Conservation (phyloP, 202 grass and related monocot species). For the Setaria italica region DNA sequence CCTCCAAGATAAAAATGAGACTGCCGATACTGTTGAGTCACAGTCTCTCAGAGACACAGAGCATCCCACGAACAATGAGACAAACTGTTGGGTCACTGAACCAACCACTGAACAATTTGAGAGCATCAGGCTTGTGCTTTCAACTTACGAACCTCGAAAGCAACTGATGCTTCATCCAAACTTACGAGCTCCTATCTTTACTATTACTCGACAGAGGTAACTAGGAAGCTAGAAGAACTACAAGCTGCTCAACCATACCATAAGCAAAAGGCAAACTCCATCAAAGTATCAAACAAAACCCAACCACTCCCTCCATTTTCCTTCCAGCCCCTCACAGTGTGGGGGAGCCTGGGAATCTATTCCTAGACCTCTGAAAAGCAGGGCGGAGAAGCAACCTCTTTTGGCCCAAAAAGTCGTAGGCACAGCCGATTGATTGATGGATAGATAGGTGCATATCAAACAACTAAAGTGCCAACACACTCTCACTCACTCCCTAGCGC, state of each 20-base stretch:
- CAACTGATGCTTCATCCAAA: background rate
- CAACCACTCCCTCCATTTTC: background rate
- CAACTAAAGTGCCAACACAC: slow-evolving; percentile 27
- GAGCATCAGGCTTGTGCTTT: background rate
- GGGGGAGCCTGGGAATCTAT: slow-evolving; percentile 46
- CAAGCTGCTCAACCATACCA: background rate
- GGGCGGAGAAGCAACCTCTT: slow-evolving; percentile 42
- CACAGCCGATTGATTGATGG: slow-evolving; percentile 45
- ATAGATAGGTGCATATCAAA: slow-evolving; percentile 13
- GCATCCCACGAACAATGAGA: background rate
- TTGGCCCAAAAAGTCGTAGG: slow-evolving; percentile 47
- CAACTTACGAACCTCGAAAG: background rate
- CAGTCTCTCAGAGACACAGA: background rate
- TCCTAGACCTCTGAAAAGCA: slow-evolving; percentile 38
- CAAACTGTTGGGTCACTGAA: background rate
- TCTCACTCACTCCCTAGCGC: background rate
- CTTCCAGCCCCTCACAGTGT: slow-evolving; percentile 16
- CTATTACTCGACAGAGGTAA: background rate
- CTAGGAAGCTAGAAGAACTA: background rate
- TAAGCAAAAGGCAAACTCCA: background rate
- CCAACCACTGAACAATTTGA: background rate
- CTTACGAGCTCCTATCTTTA: background rate
- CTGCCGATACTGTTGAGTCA: background rate
- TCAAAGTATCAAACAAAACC: background rate
- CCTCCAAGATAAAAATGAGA: background rate